Conservation (phyloP, 2,329 filamentous ascomycete species). For the Penicillium sp. region DNA sequence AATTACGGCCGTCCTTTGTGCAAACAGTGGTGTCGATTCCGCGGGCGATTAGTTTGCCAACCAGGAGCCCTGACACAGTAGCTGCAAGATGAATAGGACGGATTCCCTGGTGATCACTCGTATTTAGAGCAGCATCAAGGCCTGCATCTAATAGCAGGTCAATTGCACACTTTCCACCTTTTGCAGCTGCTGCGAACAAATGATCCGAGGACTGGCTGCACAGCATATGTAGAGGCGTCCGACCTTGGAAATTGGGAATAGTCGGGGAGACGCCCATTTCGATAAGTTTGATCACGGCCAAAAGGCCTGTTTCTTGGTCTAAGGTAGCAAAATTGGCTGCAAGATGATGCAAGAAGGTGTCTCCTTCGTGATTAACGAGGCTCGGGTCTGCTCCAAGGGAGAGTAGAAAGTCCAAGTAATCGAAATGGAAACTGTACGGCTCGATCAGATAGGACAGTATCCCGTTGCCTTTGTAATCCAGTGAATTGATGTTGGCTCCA, state of each 20-base stretch:
- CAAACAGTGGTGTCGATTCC: conserved; percentile 15
- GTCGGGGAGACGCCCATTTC: background rate
- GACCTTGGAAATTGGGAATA: conserved; percentile 14
- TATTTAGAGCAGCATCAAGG: conserved; percentile 8
- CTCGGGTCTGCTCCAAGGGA: conserved; percentile 14
- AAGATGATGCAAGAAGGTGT: conserved; percentile 17
- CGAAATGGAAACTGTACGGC: background rate
- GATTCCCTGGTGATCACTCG: conserved; percentile 17
- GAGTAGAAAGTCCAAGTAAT: conserved; percentile 14
- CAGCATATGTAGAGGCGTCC: conserved; percentile 17
- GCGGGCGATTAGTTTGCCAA: conserved; percentile 15
- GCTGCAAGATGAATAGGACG: conserved; percentile 23
- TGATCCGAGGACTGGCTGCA: conserved; percentile 11
- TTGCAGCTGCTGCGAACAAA: conserved; percentile 2
- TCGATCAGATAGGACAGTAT: conserved; percentile 9
- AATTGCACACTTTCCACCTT: conserved; percentile 7
- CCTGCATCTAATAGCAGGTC: conserved; percentile 15
- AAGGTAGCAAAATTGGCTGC: conserved; percentile 11
- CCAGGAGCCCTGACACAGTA: conserved; percentile 15
- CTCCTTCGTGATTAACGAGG: conserved; percentile 14
- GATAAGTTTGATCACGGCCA: background rate
- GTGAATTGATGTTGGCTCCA: conserved; percentile 17
- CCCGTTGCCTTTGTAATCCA: conserved; percentile 19
- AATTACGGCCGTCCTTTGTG: conserved; percentile 20
- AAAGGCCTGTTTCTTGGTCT: background rate